Conservation (phyloP, 768 basidiomycete genomes). For the Hericium erinaceus region DNA sequence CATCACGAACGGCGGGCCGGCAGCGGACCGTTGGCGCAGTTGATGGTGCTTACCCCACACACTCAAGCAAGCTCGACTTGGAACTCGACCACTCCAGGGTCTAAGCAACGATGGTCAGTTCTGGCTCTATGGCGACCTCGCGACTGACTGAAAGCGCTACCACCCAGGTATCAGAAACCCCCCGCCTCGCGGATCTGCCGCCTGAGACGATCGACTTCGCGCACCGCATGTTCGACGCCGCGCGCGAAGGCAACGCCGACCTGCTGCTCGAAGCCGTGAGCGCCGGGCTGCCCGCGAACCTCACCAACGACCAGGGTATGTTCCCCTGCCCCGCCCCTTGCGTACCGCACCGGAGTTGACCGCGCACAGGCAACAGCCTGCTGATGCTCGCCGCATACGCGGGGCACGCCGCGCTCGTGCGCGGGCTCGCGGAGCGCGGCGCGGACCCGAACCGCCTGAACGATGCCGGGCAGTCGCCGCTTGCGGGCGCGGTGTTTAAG, state of each 20-base stretch:
- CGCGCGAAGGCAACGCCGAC: conserved; percentile 45
- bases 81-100: no score
- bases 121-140: no score
- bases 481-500: conserved; percentile 77
- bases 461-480: conserved; percentile 61
- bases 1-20: no score
- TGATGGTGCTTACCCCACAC: no score
- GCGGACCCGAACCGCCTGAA: conserved; percentile 65
- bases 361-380: conserved; percentile 55
- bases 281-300: conserved; percentile 60
- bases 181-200: conserved; percentile 19
- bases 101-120: no score
- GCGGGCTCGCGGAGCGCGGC: conserved; percentile 42
- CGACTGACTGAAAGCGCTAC: no score
- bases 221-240: conserved; percentile 67
- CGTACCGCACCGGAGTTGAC: neutral
- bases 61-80: no score
- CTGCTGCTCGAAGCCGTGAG: conserved; percentile 53
- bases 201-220: conserved; percentile 40
- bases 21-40: no score
- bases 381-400: conserved; percentile 73
- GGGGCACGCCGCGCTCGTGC: conserved; percentile 48
- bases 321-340: neutral
- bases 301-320: conserved; percentile 64
- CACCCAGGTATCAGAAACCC: neutral